phyloP scores from a whole-genome alignment of 106 monocot species.

The Amphibolis antarctica region DNA sequence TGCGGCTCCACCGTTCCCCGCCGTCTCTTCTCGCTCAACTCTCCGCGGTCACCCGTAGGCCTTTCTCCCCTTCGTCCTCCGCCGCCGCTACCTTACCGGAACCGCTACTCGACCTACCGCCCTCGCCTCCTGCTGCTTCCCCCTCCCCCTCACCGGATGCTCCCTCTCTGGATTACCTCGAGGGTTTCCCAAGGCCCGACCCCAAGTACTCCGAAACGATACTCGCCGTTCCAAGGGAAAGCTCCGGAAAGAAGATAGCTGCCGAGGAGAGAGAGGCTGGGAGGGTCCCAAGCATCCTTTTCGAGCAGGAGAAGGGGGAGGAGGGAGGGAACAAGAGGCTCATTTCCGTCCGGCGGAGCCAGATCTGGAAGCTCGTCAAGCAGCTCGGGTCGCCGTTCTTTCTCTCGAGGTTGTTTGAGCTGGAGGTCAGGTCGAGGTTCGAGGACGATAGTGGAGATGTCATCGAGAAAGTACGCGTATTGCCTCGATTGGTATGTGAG shows the following conservation, averaged over 20 bases:
- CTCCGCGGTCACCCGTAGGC: neutral
- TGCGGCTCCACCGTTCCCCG: conserved; percentile 33
- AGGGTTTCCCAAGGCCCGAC: conserved; percentile 72
- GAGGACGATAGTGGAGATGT: conserved; percentile 26
- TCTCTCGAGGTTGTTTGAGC: conserved; percentile 65
- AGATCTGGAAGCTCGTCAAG: conserved; percentile 88
- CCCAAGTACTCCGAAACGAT: conserved; percentile 81
- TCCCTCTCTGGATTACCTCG: conserved; percentile 48
- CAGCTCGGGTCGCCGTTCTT: conserved; percentile 77
- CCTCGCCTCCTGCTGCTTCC: no score
- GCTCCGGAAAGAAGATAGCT: conserved; percentile 58
- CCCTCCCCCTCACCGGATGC: neutral
- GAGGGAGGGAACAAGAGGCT: conserved; percentile 93
- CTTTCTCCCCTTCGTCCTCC: neutral
- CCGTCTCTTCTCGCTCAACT: neutral
- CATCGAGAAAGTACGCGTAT: conserved; percentile 82
- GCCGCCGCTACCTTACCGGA: neutral
- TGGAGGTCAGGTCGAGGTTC: conserved; percentile 60
- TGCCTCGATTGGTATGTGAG: conserved; percentile 55
- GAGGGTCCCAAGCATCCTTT: conserved; percentile 83
- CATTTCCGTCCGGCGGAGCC: conserved; percentile 67
- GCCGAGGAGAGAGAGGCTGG: conserved; percentile 75
- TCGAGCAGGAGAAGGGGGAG: conserved; percentile 94
- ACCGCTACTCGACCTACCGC: neutral
- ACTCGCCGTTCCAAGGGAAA: conserved; percentile 42